phyloP scores from a whole-genome alignment of 441 rosid genomes.

The Pelargonium citronellum region DNA sequence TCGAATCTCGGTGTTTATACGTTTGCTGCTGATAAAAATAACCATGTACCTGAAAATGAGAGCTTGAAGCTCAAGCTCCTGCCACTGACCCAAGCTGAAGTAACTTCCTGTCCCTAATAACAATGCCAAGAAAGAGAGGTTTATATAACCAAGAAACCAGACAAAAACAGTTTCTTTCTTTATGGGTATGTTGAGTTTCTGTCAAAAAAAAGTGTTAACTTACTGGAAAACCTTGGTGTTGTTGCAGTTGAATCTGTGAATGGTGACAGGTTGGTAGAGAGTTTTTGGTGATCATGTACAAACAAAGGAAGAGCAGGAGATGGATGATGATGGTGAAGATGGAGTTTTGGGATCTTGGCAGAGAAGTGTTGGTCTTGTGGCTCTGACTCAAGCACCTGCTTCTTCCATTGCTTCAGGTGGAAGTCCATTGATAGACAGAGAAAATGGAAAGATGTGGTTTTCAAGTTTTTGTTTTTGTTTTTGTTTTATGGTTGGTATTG shows the following conservation, averaged over 20 bases:
- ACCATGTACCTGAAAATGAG: slow-evolving; percentile 82
- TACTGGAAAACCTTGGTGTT: slow-evolving; percentile 47
- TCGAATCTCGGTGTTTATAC: too few species aligned
- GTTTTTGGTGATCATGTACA: slow-evolving; percentile 48
- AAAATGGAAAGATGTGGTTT: slow-evolving; percentile 6
- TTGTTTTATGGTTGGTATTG: neutral
- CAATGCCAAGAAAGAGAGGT: neutral
- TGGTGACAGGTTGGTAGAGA: slow-evolving; percentile 42
- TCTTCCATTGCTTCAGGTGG: slow-evolving; percentile 87
- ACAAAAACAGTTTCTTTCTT: neutral
- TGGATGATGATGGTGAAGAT: slow-evolving; percentile 28
- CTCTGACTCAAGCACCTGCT: slow-evolving; percentile 51
- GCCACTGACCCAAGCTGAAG: slow-evolving; percentile 81
- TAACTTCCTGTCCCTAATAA: slow-evolving; percentile 56
- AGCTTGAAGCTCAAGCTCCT: slow-evolving; percentile 90
- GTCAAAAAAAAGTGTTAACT: slow-evolving; percentile 1
- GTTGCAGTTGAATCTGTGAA: slow-evolving; percentile 38
- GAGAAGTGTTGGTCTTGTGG: slow-evolving; percentile 30
- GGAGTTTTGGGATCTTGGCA: slow-evolving; percentile 56
- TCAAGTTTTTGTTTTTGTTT: neutral
- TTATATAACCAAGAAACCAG: neutral
- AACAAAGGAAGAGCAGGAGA: slow-evolving; percentile 56
- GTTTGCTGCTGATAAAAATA: neutral
- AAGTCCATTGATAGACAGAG: slow-evolving; percentile 59
- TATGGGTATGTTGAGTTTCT: too few species aligned